Evolutionary conservation across 2,329 filamentous ascomycete species (phyloP).

Genomic region (Talaromyces amestolkiae): DNA sequence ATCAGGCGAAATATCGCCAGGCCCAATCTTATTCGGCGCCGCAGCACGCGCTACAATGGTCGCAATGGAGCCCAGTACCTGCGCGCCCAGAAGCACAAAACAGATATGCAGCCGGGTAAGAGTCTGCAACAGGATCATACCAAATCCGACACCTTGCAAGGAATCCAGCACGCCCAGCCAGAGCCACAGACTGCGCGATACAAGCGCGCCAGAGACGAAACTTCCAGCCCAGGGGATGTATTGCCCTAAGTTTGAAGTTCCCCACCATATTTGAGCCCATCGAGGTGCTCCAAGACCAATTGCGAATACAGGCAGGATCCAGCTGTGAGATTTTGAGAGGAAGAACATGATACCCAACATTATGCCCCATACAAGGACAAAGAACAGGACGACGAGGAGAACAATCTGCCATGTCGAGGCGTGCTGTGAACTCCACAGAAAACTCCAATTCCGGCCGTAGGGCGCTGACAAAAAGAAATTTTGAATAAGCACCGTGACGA

Average conservation of each 20-base stretch:
- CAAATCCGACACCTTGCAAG: conserved; percentile 64
- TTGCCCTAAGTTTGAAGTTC: conserved; percentile 57
- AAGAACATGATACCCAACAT: conserved; percentile 36
- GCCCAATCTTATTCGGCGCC: conserved; percentile 60
- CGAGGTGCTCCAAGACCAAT: conserved; percentile 63
- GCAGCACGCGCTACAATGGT: conserved; percentile 62
- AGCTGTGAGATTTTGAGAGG: conserved; percentile 61
- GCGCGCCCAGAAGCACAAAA: conserved; percentile 59
- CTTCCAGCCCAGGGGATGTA: conserved; percentile 63
- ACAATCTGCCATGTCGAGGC: conserved; percentile 57
- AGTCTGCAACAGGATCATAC: conserved; percentile 66
- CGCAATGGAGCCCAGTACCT: conserved; percentile 60
- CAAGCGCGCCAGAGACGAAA: conserved; percentile 54
- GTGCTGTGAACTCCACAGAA: conserved; percentile 59
- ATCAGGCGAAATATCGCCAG: conserved; percentile 62
- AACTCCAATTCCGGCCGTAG: conserved; percentile 66
- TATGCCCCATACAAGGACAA: conserved; percentile 56
- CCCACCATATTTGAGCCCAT: conserved; percentile 69
- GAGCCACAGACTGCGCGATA: conserved; percentile 61
- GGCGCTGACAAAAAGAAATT: conserved; percentile 67
- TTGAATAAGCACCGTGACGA: conserved; percentile 61
- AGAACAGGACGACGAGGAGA: conserved; percentile 49
- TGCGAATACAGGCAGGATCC: conserved; percentile 66
- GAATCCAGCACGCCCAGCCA: conserved; percentile 66
- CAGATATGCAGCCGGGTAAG: conserved; percentile 64